These are phyloP conservation scores for Bryum argenteum DNA, from an alignment of 225 moss, liverwort and hornwort genomes.

Conservation along the genomic window DNA sequence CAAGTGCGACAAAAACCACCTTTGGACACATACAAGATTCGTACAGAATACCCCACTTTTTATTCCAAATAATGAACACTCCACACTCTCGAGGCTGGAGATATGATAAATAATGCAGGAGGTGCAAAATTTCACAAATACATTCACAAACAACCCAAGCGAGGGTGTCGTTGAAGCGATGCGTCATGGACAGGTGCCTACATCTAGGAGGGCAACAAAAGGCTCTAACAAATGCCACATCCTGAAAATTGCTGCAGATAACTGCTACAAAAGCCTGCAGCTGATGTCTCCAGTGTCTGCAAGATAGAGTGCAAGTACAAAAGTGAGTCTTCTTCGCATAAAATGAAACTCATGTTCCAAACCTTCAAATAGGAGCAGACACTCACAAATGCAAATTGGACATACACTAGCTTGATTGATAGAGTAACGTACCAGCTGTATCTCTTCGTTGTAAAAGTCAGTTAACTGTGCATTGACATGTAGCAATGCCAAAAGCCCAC, in stretches of 20 bases:
- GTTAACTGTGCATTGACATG: conserved; percentile 32
- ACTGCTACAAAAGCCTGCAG: conserved; percentile 31
- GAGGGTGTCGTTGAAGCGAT: conserved; percentile 38
- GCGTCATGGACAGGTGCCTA: conserved; percentile 32
- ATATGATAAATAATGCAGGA: conserved; percentile 38
- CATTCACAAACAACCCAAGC: conserved; percentile 41
- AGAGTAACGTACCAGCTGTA: conserved; percentile 38
- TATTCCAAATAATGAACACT: conserved; percentile 44
- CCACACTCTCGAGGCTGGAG: conserved; percentile 27
- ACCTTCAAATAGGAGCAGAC: too few species aligned
- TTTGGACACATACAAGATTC: neutral
- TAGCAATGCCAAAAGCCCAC: conserved; percentile 19
- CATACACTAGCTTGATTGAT: neutral
- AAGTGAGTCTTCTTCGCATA: conserved; percentile 1
- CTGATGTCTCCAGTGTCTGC: conserved; percentile 38
- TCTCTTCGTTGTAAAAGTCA: conserved; percentile 21
- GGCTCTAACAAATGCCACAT: conserved; percentile 34
- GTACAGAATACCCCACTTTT: conserved; percentile 29
- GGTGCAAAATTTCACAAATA: conserved; percentile 40
- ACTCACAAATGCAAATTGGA: too few species aligned
- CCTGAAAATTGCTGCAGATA: conserved; percentile 36
- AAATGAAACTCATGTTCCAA: too few species aligned
- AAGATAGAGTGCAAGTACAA: conserved; percentile 21
- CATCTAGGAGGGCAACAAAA: conserved; percentile 34
- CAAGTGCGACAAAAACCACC: too few species aligned